phyloP scores from a whole-genome alignment of 805 yeast genomes.

The Debaryomyces maramus region DNA sequence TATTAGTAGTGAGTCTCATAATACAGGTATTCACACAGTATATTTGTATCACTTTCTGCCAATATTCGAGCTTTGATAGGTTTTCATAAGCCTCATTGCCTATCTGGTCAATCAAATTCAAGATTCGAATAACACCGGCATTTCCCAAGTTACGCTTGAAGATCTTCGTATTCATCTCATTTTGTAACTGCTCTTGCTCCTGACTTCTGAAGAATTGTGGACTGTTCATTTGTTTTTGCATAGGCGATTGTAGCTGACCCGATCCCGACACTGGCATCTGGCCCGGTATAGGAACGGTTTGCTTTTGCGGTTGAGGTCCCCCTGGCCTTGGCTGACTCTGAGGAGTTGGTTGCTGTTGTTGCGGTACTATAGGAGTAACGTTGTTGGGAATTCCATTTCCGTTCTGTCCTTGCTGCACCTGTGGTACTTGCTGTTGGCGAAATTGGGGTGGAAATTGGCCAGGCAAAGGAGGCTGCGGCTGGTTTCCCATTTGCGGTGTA shows the following conservation, averaged over 20 bases:
- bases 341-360: constrained; percentile 24
- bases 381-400: constrained; percentile 16
- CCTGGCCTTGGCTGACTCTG: constrained; percentile 18
- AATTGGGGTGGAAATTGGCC: constrained; percentile 18
- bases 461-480: constrained; percentile 16
- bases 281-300: constrained; percentile 7
- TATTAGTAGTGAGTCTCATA: constrained; percentile 29
- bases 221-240: constrained; percentile 3
- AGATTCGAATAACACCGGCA: constrained; percentile 40
- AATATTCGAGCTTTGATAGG: constrained; percentile 31
- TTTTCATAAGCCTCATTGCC: constrained; percentile 32
- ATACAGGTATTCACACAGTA: constrained; percentile 33
- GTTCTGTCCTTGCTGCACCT: constrained; percentile 7
- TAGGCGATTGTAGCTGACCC: constrained; percentile 6
- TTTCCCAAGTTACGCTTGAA: constrained; percentile 42
- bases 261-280: constrained; percentile 4
- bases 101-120: constrained; percentile 41
- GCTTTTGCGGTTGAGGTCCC: constrained; percentile 7
- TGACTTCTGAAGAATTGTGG: constrained; percentile 1
- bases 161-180: constrained; percentile 33
- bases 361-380: constrained; percentile 25
- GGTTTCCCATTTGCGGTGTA: constrained; percentile 31
- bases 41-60: constrained; percentile 35
- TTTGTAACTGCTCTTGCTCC: constrained; percentile 21
- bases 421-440: constrained; percentile 12